phyloP scores from a whole-genome alignment of 129 eudicot species.

The Artemisia annua region DNA sequence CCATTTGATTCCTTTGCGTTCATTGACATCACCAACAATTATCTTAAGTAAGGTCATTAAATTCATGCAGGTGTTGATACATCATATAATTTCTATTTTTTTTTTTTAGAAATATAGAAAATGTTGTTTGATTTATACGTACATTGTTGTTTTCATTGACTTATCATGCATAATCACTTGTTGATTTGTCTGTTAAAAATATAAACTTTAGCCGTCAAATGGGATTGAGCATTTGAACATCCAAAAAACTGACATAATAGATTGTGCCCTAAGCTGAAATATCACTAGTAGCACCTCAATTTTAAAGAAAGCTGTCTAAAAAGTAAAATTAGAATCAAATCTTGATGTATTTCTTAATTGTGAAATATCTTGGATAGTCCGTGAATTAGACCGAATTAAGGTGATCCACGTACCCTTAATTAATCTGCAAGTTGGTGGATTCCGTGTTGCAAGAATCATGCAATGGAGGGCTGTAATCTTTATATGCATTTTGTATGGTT shows the following conservation, averaged over 20 bases:
- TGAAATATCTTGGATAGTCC: background rate
- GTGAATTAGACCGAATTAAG: background rate
- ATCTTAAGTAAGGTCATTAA: slow-evolving; percentile 31
- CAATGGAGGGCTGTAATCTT: no score
- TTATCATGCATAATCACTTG: background rate
- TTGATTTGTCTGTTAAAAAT: background rate
- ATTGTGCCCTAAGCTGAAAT: no score
- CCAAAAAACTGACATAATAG: no score
- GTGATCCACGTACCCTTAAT: background rate
- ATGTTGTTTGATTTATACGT: background rate
- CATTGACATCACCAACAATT: slow-evolving; percentile 10
- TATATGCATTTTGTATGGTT: background rate
- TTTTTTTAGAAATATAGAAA: background rate
- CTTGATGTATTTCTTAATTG: slow-evolving; percentile 9
- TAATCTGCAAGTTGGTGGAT: background rate
- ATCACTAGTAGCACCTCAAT: background rate
- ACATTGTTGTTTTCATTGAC: slow-evolving; percentile 9
- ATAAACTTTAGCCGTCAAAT: no score
- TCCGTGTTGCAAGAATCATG: background rate
- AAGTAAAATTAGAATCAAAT: background rate
- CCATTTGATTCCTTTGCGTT: slow-evolving; percentile 22
- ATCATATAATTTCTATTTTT: background rate
- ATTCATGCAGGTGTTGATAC: slow-evolving; percentile 13
- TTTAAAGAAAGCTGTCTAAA: background rate
- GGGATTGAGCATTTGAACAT: no score